A percentile compares a stretch with the other conserved stretches of the same genome.
Conservation (phyloP, 805 yeast genomes). For the Wickerhamomyces chambardii region DNA sequence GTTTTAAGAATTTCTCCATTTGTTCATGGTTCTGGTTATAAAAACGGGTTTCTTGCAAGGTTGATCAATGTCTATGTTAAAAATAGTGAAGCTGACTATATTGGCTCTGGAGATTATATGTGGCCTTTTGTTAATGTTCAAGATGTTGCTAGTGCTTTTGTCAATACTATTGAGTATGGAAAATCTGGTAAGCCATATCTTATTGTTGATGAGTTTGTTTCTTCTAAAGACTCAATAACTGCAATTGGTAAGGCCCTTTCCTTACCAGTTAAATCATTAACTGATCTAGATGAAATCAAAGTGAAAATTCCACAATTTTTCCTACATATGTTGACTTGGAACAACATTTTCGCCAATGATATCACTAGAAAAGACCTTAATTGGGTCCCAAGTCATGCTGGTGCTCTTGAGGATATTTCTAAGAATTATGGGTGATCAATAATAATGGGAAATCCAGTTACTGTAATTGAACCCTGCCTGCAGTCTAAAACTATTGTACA, state of each 20-base stretch:
- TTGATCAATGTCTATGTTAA: slow-evolving; percentile 20
- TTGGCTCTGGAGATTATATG: slow-evolving; percentile 23
- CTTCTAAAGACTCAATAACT: slow-evolving; percentile 19
- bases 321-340: no score
- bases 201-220: slow-evolving; percentile 16
- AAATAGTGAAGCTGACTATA: slow-evolving; percentile 20
- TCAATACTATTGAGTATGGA: slow-evolving; percentile 18
- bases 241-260: slow-evolving; percentile 13
- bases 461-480: no score
- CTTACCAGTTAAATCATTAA: slow-evolving; percentile 8
- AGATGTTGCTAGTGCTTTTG: slow-evolving; percentile 25
- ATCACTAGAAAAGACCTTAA: slow-evolving; percentile 14
- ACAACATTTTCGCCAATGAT: slow-evolving; percentile 7
- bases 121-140: slow-evolving; percentile 23
- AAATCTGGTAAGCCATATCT: slow-evolving; percentile 15
- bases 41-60: slow-evolving; percentile 16
- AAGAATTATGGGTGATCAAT: slow-evolving; percentile 8
- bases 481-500: no score
- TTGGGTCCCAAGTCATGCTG: slow-evolving; percentile 17
- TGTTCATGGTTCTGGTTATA: slow-evolving; percentile 19
- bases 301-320: not conserved
- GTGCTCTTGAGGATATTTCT: slow-evolving; percentile 17
- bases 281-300: no score
- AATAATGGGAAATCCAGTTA: no score
- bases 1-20: slow-evolving; percentile 21